Conservation (phyloP, 345 rosid species). For the Syzygium oleosum region DNA sequence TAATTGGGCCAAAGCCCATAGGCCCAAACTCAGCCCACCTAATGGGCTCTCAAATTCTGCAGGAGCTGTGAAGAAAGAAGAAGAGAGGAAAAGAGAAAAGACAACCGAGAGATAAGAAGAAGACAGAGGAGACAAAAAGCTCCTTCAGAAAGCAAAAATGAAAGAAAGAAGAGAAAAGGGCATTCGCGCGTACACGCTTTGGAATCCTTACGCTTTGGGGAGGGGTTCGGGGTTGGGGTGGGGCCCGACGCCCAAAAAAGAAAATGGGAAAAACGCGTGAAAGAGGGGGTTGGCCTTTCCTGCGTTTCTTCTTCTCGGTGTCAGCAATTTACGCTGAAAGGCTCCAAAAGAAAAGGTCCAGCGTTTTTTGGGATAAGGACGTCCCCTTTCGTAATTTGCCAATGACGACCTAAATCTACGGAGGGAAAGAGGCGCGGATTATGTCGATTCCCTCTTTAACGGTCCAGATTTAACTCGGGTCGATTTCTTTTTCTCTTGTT, state of each 20-base stretch:
- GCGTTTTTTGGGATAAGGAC: neutral
- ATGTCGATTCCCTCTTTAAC: accelerated
- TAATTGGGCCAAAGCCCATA: accelerated
- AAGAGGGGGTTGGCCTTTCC: neutral
- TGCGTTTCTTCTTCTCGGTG: neutral
- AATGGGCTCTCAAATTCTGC: no score
- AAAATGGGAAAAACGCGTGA: neutral
- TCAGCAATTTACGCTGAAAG: neutral
- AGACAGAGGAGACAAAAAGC: no score
- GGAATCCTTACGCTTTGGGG: no score
- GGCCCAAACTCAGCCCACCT: accelerated
- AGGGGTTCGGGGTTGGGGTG: no score
- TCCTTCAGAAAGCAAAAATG: no score
- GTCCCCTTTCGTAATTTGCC: neutral
- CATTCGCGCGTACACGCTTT: no score
- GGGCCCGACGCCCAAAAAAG: no score
- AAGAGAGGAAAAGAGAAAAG: no score
- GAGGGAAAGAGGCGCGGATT: neutral
- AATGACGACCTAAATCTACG: neutral
- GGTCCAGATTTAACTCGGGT: neutral
- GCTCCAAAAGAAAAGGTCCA: neutral
- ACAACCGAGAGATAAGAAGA: no score
- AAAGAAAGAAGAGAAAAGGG: no score
- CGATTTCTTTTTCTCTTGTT: no score
- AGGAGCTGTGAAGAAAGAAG: no score